Percentiles rank a stretch among this genome's conserved stretches.
Conservation (phyloP, 352 stramenopile species). For the Phytophthora syringae region DNA sequence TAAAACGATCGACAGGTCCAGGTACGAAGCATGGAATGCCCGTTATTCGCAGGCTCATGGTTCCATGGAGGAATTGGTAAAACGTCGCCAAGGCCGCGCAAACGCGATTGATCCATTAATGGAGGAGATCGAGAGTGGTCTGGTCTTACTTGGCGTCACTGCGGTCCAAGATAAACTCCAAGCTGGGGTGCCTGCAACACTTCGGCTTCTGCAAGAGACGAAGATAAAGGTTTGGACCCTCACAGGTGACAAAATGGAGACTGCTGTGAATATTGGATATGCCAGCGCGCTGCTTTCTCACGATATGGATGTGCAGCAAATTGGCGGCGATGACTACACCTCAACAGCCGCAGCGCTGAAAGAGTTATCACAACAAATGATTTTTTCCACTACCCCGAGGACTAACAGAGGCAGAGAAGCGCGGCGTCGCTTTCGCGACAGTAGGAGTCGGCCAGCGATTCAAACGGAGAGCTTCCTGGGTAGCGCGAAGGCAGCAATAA, state of each 20-base stretch:
- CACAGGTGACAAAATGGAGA: conserved; percentile 96
- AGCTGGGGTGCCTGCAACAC: conserved; percentile 88
- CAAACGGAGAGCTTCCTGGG: conserved; percentile 29
- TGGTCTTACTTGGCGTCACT: conserved; percentile 87
- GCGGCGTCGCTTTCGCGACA: conserved; percentile 10
- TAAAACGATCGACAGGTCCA: conserved; percentile 53
- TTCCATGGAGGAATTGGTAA: conserved; percentile 80
- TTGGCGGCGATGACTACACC: conserved; percentile 63
- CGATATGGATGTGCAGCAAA: conserved; percentile 79
- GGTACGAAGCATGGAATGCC: conserved; percentile 69
- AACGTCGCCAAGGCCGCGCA: conserved; percentile 60
- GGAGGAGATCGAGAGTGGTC: conserved; percentile 83
- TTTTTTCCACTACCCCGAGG: conserved; percentile 10
- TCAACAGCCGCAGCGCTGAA: conserved; percentile 61
- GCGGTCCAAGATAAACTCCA: conserved; percentile 95
- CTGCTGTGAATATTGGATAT: conserved; percentile 96
- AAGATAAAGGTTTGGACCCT: conserved; percentile 96
- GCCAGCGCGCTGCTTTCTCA: conserved; percentile 85
- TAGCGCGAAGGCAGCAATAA: conserved; percentile 27
- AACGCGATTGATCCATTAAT: conserved; percentile 83
- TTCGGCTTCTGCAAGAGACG: conserved; percentile 83
- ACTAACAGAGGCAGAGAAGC: conserved; percentile 1
- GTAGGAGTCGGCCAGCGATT: conserved; percentile 8
- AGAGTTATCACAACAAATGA: conserved; percentile 45
- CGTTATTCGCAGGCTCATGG: conserved; percentile 58